Percentiles rank a stretch among this genome's conserved stretches.
phyloP scores from a whole-genome alignment of 345 rosid species.

The Stellera chamaejasme region DNA sequence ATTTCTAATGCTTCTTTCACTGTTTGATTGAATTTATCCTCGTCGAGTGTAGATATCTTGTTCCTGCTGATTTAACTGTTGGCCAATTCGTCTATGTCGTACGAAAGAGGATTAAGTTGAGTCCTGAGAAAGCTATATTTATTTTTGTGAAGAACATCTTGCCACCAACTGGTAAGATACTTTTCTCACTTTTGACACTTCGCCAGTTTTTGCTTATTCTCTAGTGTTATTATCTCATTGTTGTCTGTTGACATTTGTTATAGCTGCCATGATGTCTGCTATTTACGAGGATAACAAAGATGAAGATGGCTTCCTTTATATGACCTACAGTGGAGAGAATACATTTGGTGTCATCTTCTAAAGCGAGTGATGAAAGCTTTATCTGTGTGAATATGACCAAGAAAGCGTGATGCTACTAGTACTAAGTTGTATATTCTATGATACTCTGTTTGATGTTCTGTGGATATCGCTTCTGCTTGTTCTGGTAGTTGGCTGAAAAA shows the following conservation, averaged over 20 bases:
- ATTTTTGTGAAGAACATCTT: conserved; percentile 68
- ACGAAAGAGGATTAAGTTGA: conserved; percentile 85
- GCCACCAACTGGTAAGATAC: conserved; percentile 61
- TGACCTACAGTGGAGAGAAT: conserved; percentile 98
- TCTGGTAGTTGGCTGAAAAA: too few species aligned
- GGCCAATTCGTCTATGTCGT: conserved; percentile 83
- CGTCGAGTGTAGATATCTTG: conserved; percentile 44
- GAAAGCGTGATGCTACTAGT: conserved; percentile 6
- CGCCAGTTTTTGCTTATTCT: neutral
- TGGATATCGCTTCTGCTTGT: too few species aligned
- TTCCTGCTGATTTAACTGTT: conserved; percentile 81
- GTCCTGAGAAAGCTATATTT: conserved; percentile 83
- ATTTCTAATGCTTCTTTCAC: too few species aligned
- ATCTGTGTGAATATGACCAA: conserved; percentile 11
- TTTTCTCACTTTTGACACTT: neutral
- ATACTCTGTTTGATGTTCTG: neutral
- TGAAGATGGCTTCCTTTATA: conserved; percentile 95
- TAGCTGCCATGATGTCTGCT: conserved; percentile 96
- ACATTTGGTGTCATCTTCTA: conserved; percentile 53
- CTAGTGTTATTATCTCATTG: too few species aligned
- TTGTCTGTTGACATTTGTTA: neutral
- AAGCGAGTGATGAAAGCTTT: conserved; percentile 12
- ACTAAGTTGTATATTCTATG: conserved; percentile 27
- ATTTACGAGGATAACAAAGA: conserved; percentile 94
- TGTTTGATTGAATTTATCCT: too few species aligned